Evolutionary conservation across 495 filamentous ascomycete genomes (phyloP).

Genomic region (Penicillium manginii): DNA sequence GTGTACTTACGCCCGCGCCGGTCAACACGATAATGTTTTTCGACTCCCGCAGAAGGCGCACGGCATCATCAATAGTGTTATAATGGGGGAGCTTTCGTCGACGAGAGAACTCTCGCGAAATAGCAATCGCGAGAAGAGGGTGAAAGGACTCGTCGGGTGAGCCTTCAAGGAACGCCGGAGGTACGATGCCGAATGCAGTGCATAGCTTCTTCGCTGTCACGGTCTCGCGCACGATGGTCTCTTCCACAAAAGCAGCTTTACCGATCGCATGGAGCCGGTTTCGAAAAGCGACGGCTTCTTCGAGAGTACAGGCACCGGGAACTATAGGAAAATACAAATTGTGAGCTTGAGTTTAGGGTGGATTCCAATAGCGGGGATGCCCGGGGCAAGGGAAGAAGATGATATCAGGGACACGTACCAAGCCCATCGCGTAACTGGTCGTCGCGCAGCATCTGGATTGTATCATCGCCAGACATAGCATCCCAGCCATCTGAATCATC

Average conservation of each 20-base stretch:
- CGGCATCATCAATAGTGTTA: slow-evolving; percentile 89
- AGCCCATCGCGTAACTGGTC: slow-evolving; percentile 62
- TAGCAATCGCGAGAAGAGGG: slow-evolving; percentile 71
- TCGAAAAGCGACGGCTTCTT: slow-evolving; percentile 71
- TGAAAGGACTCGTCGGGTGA: slow-evolving; percentile 75
- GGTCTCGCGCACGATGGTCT: slow-evolving; percentile 67
- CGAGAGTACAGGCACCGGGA: slow-evolving; percentile 69
- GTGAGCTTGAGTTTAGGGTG: slow-evolving; percentile 23
- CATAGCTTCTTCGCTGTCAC: slow-evolving; percentile 82
- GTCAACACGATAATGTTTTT: slow-evolving; percentile 92
- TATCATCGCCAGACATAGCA: slow-evolving; percentile 68
- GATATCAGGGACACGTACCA: slow-evolving; percentile 33
- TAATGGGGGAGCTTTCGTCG: slow-evolving; percentile 78
- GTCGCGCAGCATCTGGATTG: slow-evolving; percentile 64
- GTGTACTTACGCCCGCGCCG: slow-evolving; percentile 72
- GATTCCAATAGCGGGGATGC: slow-evolving; percentile 31
- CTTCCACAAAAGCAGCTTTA: slow-evolving; percentile 71
- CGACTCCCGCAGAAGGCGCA: slow-evolving; percentile 69
- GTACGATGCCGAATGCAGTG: slow-evolving; percentile 86
- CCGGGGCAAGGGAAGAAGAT: slow-evolving; percentile 23
- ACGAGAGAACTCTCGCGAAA: slow-evolving; percentile 81
- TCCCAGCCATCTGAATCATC: slow-evolving; percentile 71
- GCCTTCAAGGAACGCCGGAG: slow-evolving; percentile 76
- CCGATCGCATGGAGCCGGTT: slow-evolving; percentile 74
- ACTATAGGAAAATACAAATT: slow-evolving; percentile 23